Base-by-base conservation (phyloP, 2,329 filamentous ascomycete species). In the Pseudofabraea citricarpa region DNA sequence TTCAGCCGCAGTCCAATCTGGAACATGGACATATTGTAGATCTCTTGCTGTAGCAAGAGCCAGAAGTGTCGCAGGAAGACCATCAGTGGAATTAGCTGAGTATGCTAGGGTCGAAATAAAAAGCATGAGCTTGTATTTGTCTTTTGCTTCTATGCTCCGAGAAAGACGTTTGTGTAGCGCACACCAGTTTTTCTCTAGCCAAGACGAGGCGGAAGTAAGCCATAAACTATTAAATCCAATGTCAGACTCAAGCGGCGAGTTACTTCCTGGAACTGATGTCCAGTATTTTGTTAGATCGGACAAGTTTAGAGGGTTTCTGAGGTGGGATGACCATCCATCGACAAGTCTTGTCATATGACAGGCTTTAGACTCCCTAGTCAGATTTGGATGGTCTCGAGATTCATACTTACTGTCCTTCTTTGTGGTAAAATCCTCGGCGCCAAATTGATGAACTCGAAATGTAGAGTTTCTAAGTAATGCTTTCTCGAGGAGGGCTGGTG, bases 381-480 rank as follows among this genome's bases (percentile, higher is more conserved):
- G 38, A 8, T 47, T 41, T 8, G 21, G 18, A 19, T 40, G 43
- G 45, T 68, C 67, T 35, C 64, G 56, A 7, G 47, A 40, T n/a
- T 15, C 1, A 41, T 72, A 71, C 2, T 19, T 24, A 4, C n/a
- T 4, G 45, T 71, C 69, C 32, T 56, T 22, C 0, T 29, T 22
- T 3, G 32, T 13, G 0, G 58, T 65, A 44, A 62, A 57, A n/a
- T 54, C 35, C 45, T 69, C 66, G 3, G 65, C 64, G 4, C 68
- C 68, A 48, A 66, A 71, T 0, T 51, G 55, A 40, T 58, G 40
- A 2, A 59, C 50, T 23, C 56, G 56, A 40, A 63, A 66, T 5
- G 47, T 41, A 7, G 64, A 59, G 27, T 60, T 56, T 2, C 64
- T 59, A 39, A 64, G 59, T 3, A 43, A 36, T 22, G 58, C 57